Evolutionary conservation across 1,284 basidiomycete genomes (phyloP).

Genomic region (Ceratobasidium theobromae): DNA sequence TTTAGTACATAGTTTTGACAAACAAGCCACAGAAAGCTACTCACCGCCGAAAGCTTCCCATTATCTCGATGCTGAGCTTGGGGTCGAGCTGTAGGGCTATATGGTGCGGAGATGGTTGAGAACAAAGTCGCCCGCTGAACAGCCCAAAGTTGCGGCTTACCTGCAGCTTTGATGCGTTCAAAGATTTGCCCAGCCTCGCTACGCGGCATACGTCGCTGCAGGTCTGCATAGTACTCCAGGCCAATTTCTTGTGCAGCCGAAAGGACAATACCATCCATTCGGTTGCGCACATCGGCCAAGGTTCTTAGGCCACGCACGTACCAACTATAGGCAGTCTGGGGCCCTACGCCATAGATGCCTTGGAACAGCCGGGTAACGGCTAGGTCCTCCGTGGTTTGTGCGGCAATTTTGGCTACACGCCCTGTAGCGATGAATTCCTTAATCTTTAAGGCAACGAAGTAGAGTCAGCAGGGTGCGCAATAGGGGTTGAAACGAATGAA

Average conservation of each 20-base stretch:
- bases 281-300: slow-evolving; percentile 66
- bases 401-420: slow-evolving; percentile 61
- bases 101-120: background rate
- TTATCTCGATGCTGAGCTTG: slow-evolving; percentile 74
- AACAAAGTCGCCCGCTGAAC: slow-evolving; percentile 3
- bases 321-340: slow-evolving; percentile 66
- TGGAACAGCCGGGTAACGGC: slow-evolving; percentile 58
- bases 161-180: slow-evolving; percentile 66
- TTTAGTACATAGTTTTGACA: background rate
- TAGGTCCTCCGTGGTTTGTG: slow-evolving; percentile 59
- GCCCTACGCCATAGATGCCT: slow-evolving; percentile 84
- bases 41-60: slow-evolving; percentile 86
- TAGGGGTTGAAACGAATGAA: slow-evolving; percentile 20
- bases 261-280: slow-evolving; percentile 64
- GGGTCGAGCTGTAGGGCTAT: slow-evolving; percentile 70
- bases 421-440: slow-evolving; percentile 77
- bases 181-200: slow-evolving; percentile 75
- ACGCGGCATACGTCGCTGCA: slow-evolving; percentile 80
- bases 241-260: slow-evolving; percentile 71
- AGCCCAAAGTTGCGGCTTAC: slow-evolving; percentile 46
- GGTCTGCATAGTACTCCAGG: slow-evolving; percentile 73
- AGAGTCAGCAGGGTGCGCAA: slow-evolving; percentile 20
- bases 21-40: slow-evolving; percentile 22
- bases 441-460: slow-evolving; percentile 52
- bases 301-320: slow-evolving; percentile 75